phyloP scores from a whole-genome alignment of 106 monocot species.

The Dendrobium catenatum region DNA sequence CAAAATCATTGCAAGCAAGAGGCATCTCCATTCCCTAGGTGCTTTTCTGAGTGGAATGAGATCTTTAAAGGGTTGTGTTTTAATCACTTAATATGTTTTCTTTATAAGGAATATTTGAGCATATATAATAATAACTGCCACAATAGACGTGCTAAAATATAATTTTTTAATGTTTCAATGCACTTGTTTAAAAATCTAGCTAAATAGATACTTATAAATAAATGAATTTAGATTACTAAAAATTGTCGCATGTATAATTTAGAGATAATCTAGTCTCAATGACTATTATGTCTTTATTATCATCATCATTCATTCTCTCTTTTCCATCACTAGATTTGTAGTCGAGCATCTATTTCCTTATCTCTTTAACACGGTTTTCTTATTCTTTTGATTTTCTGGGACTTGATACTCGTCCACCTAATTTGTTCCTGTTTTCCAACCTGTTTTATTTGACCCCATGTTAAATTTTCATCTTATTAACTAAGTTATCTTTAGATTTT shows the following conservation, averaged over 20 bases:
- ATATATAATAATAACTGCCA: not conserved
- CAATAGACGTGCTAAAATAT: not conserved
- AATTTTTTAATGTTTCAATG: not conserved
- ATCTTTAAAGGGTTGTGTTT: too few relatives aligned
- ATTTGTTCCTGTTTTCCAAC: not conserved
- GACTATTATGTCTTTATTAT: not conserved
- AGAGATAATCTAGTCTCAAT: not conserved
- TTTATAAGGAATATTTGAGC: too few relatives aligned
- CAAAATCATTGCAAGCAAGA: too few relatives aligned
- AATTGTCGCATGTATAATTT: not conserved
- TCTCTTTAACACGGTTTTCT: not conserved
- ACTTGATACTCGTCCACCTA: not conserved
- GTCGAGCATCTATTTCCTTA: not conserved
- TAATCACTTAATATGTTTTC: too few relatives aligned
- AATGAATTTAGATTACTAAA: not conserved
- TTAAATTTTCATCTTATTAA: not conserved
- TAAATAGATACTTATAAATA: not conserved
- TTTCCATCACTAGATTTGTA: not conserved
- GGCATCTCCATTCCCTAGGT: too few relatives aligned
- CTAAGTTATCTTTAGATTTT: not conserved
- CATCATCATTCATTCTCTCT: not conserved
- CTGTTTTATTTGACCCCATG: not conserved
- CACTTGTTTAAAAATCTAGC: not conserved
- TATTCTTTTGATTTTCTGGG: not conserved
- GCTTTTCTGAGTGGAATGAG: too few relatives aligned